A percentile compares a stretch with the other conserved stretches of the same genome.
Evolutionary conservation across 129 eudicot genomes (phyloP).

Genomic region (Rutidosis leptorrhynchoides): DNA sequence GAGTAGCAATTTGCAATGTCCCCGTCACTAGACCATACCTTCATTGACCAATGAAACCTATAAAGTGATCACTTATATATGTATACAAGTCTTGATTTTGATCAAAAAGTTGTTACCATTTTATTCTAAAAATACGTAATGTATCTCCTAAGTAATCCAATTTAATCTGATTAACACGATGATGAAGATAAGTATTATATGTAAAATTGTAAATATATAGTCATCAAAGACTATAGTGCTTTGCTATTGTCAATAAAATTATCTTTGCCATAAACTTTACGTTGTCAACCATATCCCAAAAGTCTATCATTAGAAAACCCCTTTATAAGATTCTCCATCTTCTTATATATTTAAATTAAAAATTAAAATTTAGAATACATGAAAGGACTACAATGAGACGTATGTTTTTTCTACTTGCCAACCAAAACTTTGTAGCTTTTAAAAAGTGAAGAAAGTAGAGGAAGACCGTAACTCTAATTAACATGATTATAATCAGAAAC

Average conservation of each 20-base stretch:
- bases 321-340: too few species aligned
- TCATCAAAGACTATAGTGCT: too few species aligned
- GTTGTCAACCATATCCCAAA: too few species aligned
- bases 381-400: background rate
- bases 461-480: background rate
- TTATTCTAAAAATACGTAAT: too few species aligned
- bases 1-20: conserved; percentile 9
- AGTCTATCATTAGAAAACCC: too few species aligned
- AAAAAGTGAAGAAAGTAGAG: background rate
- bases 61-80: background rate
- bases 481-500: background rate
- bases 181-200: too few species aligned
- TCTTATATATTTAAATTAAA: too few species aligned
- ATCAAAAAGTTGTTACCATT: too few species aligned
- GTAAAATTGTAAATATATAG: too few species aligned
- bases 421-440: background rate
- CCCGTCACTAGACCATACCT: background rate
- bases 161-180: background rate
- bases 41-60: background rate
- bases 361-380: background rate
- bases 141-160: too few species aligned
- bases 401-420: background rate
- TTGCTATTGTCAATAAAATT: too few species aligned
- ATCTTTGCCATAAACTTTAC: too few species aligned
- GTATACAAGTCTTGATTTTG: background rate